Evolutionary conservation across 164 flowering plant genomes (phyloP), one percentile per base, ranked within the genome.

Genomic region (Amborella trichopoda): DNA sequence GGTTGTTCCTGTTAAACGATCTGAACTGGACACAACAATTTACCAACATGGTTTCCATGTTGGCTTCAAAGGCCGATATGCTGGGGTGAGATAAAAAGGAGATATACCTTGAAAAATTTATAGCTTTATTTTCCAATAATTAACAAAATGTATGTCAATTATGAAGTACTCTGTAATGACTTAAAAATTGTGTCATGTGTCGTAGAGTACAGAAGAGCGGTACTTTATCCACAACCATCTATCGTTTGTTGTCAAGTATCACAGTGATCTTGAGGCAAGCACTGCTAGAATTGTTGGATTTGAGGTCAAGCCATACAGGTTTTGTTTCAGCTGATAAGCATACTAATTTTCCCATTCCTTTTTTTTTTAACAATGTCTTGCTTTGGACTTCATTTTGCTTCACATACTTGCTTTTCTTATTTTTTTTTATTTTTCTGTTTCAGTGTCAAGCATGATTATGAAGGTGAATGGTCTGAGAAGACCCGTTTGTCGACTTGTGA

Each of bases 271-370:
- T 38, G 61, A 42, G 55, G 64, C 81, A 0, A 90, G 77, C 16
- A 44, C 81, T n/a, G 66, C 96, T 33, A 77, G 99, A 61, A 87
- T 91, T 44, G 96, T 91, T 2, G 99, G 99, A 16, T 91, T 91
- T 68, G 99, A 91, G 62, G 94, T 87, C 61, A 75, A 70, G 60
- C 95, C 99, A 60, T 80, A 66, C 76, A 86, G 97, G 97, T 90
- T 10, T 18, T 18, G 18, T 14, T 5, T 6, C 1, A 4, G 34
- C 14, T 5, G 40, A 20, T 14, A 20, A 37, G 4, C 18, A 6
- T 5, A 6, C 40, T 5, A 5, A 14, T 37, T 14, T 8, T 8
- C 9, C 34, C 34, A 30, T 30, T 30, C 34, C 34, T 30, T 9
- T 30, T 30, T 30, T 30, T 30, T n/a, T n/a, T n/a, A n/a, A n/a